Conservation (phyloP, 257 asterid genomes). For the Salvia miltiorrhiza region DNA sequence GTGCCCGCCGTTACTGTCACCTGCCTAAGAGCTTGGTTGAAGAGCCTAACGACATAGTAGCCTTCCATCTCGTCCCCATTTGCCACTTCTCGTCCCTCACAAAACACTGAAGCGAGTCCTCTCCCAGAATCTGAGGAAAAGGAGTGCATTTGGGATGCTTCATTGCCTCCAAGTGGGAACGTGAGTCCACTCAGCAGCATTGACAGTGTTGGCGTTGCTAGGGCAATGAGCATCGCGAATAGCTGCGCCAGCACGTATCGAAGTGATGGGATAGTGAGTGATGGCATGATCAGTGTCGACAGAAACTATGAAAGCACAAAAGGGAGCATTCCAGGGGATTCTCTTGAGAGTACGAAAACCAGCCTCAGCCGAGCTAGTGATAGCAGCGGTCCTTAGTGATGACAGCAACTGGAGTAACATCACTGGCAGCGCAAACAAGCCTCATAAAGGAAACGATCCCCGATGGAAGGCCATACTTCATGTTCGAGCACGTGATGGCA, state of each 20-base stretch:
- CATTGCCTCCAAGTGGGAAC: constrained; percentile 57
- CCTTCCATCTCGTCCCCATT: constrained; percentile 42
- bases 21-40: constrained; percentile 40
- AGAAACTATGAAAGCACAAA: constrained; percentile 43
- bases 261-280: constrained; percentile 50
- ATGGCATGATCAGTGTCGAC: constrained; percentile 51
- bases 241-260: constrained; percentile 49
- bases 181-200: constrained; percentile 58
- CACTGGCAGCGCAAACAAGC: constrained; percentile 61
- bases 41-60: constrained; percentile 33
- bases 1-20: constrained; percentile 29
- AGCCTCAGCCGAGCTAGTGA: constrained; percentile 58
- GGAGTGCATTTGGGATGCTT: constrained; percentile 61
- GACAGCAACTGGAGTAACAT: constrained; percentile 68
- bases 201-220: constrained; percentile 43
- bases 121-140: constrained; percentile 43
- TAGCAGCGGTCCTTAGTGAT: constrained; percentile 61
- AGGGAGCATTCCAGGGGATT: constrained; percentile 48
- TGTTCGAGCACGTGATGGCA: constrained; percentile 56
- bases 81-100: constrained; percentile 30
- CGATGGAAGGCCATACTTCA: constrained; percentile 80
- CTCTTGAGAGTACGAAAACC: constrained; percentile 55
- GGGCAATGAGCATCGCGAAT: constrained; percentile 48
- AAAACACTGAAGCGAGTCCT: constrained; percentile 38
- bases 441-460: constrained; percentile 69